Base-by-base conservation (phyloP, 2,329 filamentous ascomycete species). In the Cephalotrichum gorgonifer region DNA sequence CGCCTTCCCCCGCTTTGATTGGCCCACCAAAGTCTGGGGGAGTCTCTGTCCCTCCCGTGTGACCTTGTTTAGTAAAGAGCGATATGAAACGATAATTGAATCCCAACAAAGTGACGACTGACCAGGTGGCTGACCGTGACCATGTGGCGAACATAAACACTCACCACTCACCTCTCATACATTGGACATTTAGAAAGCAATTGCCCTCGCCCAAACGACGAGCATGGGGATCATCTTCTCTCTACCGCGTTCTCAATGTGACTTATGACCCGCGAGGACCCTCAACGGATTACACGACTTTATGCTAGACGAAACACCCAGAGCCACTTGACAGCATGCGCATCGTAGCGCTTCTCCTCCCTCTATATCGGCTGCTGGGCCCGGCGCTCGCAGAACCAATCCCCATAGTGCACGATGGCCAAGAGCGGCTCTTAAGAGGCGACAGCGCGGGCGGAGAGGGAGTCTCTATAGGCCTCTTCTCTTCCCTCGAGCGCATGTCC, bases 401-500 rank as follows among this genome's bases (percentile, higher is more conserved):
- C 25, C 46, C 38, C 6, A 23, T n/a, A 26, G 9, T 12, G 9
- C 25, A 11, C 6, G 17, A 42, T 20, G 17, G 11, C 20, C 46
- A 42, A 42, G 23, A 48, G 31, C 46, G 3, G 8, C 27, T 25
- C 39, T 14, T 15, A 12, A 30, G 39, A 20, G 48, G 48, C 17
- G 38, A 52, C 28, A 42, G 43, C 20, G 35, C 41, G 27, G 22
- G 28, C 20, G 41, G 39, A 8, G 25, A 26, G 6, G 41, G 31
- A 7, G 42, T 49, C 17, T 82, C 85, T 4, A 60, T 67, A 26
- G 59, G 71, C 23, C 75, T 96, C 53, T 97, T 95, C 67, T 71
- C 78, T 51, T 83, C 87, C 17, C 80, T 98, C 14, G 89, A 96
- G 65, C 86, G 95, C 59, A 73, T 91, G 49, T 81, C 91, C n/a